Evolutionary conservation across 148 eudicot species (phyloP).

Genomic region (Linanthus parryae): DNA sequence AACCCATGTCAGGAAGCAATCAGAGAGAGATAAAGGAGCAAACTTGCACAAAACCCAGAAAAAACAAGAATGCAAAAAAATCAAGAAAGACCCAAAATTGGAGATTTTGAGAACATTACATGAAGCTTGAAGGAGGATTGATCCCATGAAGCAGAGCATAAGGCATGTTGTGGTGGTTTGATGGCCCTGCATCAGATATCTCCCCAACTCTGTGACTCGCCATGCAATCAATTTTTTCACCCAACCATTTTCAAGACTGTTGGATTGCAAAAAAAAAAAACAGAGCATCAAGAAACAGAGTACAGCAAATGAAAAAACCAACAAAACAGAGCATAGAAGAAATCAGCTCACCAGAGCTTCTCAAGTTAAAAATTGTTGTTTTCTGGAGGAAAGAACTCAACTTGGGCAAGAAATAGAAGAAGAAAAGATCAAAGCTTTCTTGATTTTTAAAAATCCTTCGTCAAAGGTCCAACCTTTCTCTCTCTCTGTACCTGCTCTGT

Average conservation of each 20-base stretch:
- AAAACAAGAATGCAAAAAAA: background rate
- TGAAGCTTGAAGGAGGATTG: conserved; percentile 49
- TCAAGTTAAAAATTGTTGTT: no score
- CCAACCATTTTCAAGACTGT: conserved; percentile 26
- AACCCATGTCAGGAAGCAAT: conserved; percentile 9
- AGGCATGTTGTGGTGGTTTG: conserved; percentile 64
- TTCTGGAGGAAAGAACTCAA: conserved; percentile 11
- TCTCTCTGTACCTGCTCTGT: conserved; percentile 8
- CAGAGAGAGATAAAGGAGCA: background rate
- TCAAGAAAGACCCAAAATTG: background rate
- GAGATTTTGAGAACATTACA: conserved; percentile 46
- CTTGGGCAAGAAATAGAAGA: background rate
- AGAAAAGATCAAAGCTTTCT: conserved; percentile 28
- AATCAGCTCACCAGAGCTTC: no score
- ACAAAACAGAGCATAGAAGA: background rate
- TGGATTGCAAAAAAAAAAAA: conserved; percentile 5
- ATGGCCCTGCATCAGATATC: conserved; percentile 40
- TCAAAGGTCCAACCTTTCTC: conserved; percentile 9
- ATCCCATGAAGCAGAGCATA: conserved; percentile 50
- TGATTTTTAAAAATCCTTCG: conserved; percentile 16
- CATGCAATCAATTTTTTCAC: conserved; percentile 48
- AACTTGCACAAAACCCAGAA: background rate
- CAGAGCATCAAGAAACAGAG: background rate
- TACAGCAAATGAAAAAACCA: background rate
- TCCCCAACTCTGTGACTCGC: conserved; percentile 68